Evolutionary conservation across 768 basidiomycete species (phyloP), one percentile per base, ranked within the genome.

Genomic region (Artomyces pyxidatus): DNA sequence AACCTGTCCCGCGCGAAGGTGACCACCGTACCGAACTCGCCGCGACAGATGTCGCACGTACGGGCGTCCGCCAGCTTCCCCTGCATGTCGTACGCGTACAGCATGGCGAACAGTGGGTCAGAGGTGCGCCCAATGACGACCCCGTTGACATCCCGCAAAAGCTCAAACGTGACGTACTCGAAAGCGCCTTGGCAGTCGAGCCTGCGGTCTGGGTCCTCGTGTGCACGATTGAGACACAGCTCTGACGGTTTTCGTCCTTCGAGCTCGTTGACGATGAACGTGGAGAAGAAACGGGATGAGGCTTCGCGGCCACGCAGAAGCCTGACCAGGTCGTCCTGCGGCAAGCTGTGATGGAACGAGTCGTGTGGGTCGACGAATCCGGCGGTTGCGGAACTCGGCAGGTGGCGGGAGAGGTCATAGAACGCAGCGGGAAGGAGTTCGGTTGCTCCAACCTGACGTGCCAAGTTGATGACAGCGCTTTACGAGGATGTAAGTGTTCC

Each of bases 331-430:
- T 87, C 83, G 37, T 62, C 61, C 48, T 73, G 68, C 14, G 75
- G 70, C 39, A 77, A 74, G 35, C 63, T 58, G 57, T 79, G 72
- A 9, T 48, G 61, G 14, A 50, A 61, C 47, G 57, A 64, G 45
- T 62, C 64, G 43, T 63, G 49, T 17, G 66, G 57, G 53, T 63
- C 71, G 47, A 64, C 69, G 60, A 74, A 69, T 6, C 82, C 84
- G 6, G 69, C 62, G 25, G 76, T 75, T 28, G 78, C 76, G 42
- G 78, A 76, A 58, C 80, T 85, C 2, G 83, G 78, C 26, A 75
- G 66, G 56, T 68, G 77, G 35, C 87, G 82, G 19, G 82, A 87
- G 37, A 89, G 74, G 62, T 88, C 87, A 63, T 89, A 89, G 65
- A 86, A 85, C 5, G 85, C 85, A 25, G 86, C 75, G 4, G 85